These are phyloP conservation scores for Fulvia fulva DNA, from an alignment of 2,329 filamentous ascomycete species.

Conservation along the genomic window DNA sequence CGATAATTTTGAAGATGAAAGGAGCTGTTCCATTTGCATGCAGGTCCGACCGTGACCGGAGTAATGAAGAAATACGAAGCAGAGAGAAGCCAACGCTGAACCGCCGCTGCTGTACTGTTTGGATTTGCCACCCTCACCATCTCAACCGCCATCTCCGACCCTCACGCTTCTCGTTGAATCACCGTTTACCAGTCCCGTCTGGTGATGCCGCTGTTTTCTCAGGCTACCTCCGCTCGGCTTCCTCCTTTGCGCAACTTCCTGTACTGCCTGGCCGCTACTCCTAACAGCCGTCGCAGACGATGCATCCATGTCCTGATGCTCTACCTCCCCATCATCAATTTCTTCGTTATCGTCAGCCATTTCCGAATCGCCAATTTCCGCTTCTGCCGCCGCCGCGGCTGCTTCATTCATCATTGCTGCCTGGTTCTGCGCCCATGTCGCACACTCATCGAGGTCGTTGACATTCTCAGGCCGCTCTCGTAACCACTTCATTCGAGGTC, in stretches of 20 bases:
- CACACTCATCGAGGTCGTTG: conserved; percentile 73
- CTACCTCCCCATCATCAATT: conserved; percentile 26
- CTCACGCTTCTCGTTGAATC: conserved; percentile 17
- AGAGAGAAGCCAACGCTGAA: not conserved
- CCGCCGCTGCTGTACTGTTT: not conserved
- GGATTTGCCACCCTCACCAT: not conserved
- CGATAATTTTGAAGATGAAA: not conserved
- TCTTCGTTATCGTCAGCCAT: conserved; percentile 31
- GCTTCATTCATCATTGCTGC: conserved; percentile 16
- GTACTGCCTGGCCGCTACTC: conserved; percentile 10
- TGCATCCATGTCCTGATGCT: conserved; percentile 31
- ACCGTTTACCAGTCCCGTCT: conserved; percentile 16
- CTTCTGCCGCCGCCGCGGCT: conserved; percentile 7
- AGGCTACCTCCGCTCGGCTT: conserved; percentile 10
- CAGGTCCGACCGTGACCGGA: not conserved
- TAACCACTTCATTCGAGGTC: conserved; percentile 96
- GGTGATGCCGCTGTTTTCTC: conserved; percentile 9
- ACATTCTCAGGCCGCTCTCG: conserved; percentile 77
- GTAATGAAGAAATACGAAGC: not conserved
- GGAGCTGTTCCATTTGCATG: not conserved
- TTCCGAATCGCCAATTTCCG: conserved; percentile 27
- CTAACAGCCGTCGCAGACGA: conserved; percentile 2
- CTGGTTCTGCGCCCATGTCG: conserved; percentile 35
- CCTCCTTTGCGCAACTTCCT: conserved; percentile 18
- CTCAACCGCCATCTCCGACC: conserved; percentile 16